phyloP scores from a whole-genome alignment of 345 rosid species.

The Rubroshorea leprosula region DNA sequence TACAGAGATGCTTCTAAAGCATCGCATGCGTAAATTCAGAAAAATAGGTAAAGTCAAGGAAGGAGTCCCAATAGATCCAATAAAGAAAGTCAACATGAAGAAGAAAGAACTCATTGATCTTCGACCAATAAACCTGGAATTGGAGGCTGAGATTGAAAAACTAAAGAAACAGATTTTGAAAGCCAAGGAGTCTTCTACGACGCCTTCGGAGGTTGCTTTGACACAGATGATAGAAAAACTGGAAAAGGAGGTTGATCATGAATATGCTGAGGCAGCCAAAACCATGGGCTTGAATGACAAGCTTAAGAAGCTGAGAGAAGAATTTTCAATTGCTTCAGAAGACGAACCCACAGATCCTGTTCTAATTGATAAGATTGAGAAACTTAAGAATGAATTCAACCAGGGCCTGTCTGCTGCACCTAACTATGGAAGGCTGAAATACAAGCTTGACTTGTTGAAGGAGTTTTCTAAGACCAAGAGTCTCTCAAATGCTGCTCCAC shows the following conservation, averaged over 20 bases:
- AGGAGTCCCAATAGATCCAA: slow-evolving; percentile 56
- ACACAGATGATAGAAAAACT: slow-evolving; percentile 62
- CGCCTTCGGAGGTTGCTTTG: slow-evolving; percentile 44
- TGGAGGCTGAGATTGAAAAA: slow-evolving; percentile 63
- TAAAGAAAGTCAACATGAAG: slow-evolving; percentile 64
- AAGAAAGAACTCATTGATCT: slow-evolving; percentile 44
- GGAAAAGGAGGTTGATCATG: slow-evolving; percentile 67
- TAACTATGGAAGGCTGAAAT: slow-evolving; percentile 51
- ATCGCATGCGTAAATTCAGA: slow-evolving; percentile 72
- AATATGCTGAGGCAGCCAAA: slow-evolving; percentile 56
- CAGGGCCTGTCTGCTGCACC: slow-evolving; percentile 48
- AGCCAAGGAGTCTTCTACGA: slow-evolving; percentile 57
- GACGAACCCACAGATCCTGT: slow-evolving; percentile 56
- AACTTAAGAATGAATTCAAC: slow-evolving; percentile 59
- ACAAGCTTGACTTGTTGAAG: slow-evolving; percentile 66
- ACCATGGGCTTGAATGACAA: slow-evolving; percentile 57
- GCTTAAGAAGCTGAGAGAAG: slow-evolving; percentile 36
- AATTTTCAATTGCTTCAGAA: slow-evolving; percentile 44
- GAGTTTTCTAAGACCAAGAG: slow-evolving; percentile 59
- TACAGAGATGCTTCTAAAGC: slow-evolving; percentile 56
- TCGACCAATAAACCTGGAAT: slow-evolving; percentile 29
- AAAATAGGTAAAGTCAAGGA: slow-evolving; percentile 78
- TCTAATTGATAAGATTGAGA: slow-evolving; percentile 49
- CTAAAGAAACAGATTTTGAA: slow-evolving; percentile 59
- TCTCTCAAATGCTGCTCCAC: slow-evolving; percentile 25